Conservation (phyloP, 176 grass and related monocot genomes). For the Thalia dealbata region DNA sequence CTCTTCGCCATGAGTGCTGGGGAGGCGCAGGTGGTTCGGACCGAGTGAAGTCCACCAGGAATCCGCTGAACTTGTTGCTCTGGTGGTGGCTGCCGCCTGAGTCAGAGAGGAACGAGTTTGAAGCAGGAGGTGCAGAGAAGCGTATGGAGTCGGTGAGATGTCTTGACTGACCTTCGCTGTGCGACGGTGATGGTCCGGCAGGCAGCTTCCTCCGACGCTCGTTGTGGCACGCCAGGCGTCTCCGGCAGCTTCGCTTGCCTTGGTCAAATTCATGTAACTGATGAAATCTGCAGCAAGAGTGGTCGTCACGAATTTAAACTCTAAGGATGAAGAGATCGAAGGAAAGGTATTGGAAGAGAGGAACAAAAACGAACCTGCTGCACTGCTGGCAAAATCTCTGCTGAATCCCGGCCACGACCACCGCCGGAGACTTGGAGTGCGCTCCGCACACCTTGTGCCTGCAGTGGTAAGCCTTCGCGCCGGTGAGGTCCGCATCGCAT, state of each 20-base stretch:
- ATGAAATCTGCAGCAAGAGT: constrained; percentile 11
- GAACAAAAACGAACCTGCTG: constrained; percentile 36
- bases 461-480: constrained; percentile 53
- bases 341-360: neutral
- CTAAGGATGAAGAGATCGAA: too few relatives aligned
- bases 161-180: neutral
- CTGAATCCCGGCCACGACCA: constrained; percentile 44
- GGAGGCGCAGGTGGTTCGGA: neutral
- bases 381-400: constrained; percentile 76
- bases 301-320: neutral
- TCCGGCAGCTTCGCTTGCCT: constrained; percentile 18
- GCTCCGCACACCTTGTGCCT: constrained; percentile 56
- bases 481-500: constrained; percentile 54
- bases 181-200: neutral
- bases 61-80: constrained; percentile 4
- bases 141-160: neutral
- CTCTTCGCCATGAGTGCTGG: neutral
- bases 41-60: constrained; percentile 5
- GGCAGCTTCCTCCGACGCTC: constrained; percentile 11
- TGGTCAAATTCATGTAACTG: constrained; percentile 18
- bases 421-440: constrained; percentile 49
- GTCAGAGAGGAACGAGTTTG: neutral
- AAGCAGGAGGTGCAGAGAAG: neutral
- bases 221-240: constrained; percentile 12
- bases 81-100: neutral